Evolutionary conservation across 148 eudicot genomes (phyloP), one percentile per base, ranked within the genome.

Genomic region (Camellia lanceoleosa): DNA sequence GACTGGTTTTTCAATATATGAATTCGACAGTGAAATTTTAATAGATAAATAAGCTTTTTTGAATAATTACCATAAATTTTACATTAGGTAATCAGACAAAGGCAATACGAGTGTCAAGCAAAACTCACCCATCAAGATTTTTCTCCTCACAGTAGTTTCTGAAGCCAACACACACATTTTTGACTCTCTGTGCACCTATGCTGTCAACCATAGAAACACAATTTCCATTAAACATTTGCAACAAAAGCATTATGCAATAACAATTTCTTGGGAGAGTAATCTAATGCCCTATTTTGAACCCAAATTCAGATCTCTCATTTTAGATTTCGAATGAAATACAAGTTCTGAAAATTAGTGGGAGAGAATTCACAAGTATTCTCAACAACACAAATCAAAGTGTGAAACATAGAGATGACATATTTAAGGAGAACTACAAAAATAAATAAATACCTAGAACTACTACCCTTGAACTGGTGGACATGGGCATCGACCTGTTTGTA

Each of bases 401-500:
- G 5, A 67, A 67, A 38, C 52, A 49, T 49, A 49, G 52, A 49
- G 52, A 10, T 0, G 61, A 42, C 42, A 3, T n/a, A 68, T 4
- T 38, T 73, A 30, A 68, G 30, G 7, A 59, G 11, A 65, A 16
- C 49, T 20, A 7, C 7, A 49, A 1, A 43, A 9, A 46, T 56
- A 42, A 10, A 10, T 58, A 15, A n/a, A 23, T 85, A 91, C 94
- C 92, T 91, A 43, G 91, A 85, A 61, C 94, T 89, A 79, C 94
- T 86, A 42, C 94, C 94, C 86, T 89, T 89, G 79, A 91, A 81
- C 84, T 90, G 91, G 81, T 89, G 91, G 72, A 90, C 93, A 89
- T 88, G 88, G 61, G 87, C 85, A 69, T 87, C 87, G 43, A 90
- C 84, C 75, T 88, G 86, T 68, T 84, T 87, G 82, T 85, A 90